Evolutionary conservation across 2,329 filamentous ascomycete species (phyloP).

Genomic region (Botryotinia convoluta): DNA sequence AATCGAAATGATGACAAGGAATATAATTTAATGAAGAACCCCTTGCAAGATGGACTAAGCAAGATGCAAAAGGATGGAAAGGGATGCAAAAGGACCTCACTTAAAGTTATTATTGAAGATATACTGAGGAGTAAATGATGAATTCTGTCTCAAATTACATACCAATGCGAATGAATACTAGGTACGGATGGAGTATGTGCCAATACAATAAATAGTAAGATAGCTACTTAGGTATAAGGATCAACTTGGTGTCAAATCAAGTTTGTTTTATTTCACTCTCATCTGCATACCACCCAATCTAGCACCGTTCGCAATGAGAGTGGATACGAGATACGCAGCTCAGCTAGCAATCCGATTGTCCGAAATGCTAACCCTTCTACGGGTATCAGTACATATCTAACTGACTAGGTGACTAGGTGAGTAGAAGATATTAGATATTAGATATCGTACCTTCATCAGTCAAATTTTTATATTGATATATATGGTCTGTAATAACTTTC

Average conservation of each 20-base stretch:
- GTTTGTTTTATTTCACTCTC: not conserved
- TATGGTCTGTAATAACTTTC: not conserved
- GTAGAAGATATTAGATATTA: too few relatives aligned
- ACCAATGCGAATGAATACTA: not conserved
- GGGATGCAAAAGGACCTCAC: too few relatives aligned
- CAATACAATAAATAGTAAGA: not conserved
- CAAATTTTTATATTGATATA: not conserved
- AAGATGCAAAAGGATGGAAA: not conserved
- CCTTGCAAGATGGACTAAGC: not conserved
- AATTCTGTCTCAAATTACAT: not conserved
- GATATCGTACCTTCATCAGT: not conserved
- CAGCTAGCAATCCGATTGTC: not conserved
- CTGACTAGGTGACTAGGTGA: too few relatives aligned
- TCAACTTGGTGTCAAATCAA: not conserved
- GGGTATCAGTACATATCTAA: not conserved
- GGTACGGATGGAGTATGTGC: not conserved
- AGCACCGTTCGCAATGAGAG: not conserved
- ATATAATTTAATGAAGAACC: slow-evolving; percentile 4
- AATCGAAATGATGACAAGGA: slow-evolving; percentile 18
- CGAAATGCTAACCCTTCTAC: not conserved
- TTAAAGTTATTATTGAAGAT: not conserved
- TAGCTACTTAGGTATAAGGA: not conserved
- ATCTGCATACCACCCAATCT: not conserved
- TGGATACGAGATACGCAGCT: not conserved
- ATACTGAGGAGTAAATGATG: not conserved